Conservation (phyloP, 345 rosid species). For the Syzygium jambos region DNA sequence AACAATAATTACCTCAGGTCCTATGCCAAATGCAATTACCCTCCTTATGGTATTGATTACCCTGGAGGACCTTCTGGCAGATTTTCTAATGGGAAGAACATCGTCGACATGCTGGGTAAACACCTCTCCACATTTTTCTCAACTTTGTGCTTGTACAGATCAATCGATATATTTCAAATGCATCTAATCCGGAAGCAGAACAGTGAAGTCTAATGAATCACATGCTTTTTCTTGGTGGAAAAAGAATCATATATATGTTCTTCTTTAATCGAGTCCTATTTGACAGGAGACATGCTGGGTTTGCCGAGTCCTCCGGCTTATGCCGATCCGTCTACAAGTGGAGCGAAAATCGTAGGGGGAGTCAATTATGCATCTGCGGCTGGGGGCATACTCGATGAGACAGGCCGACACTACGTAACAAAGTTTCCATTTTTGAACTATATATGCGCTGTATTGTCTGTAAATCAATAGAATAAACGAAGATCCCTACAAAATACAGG, state of each 20-base stretch:
- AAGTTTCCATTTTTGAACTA: not conserved
- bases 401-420: conserved; percentile 67
- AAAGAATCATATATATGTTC: not conserved
- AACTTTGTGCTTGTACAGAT: not conserved
- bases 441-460: not conserved
- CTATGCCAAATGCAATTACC: conserved; percentile 59
- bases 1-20: conserved; percentile 68
- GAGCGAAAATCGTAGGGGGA: conserved; percentile 50
- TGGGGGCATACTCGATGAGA: conserved; percentile 79
- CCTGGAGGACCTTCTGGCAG: conserved; percentile 64
- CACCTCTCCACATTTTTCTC: not conserved
- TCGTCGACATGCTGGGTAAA: conserved; percentile 60
- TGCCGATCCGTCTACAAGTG: conserved; percentile 57
- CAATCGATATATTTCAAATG: not conserved
- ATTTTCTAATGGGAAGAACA: conserved; percentile 67
- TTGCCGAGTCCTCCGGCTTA: conserved; percentile 51
- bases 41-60: conserved; percentile 79
- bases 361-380: conserved; percentile 89
- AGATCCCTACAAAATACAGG: not conserved
- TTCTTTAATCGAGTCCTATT: not conserved
- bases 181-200: not conserved
- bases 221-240: not conserved
- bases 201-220: not conserved
- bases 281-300: conserved; percentile 50
- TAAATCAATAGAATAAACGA: not conserved